Percentiles rank a stretch among this genome's conserved stretches.
phyloP scores from a whole-genome alignment of 805 yeast genomes.

The Yarrowia sp. region DNA sequence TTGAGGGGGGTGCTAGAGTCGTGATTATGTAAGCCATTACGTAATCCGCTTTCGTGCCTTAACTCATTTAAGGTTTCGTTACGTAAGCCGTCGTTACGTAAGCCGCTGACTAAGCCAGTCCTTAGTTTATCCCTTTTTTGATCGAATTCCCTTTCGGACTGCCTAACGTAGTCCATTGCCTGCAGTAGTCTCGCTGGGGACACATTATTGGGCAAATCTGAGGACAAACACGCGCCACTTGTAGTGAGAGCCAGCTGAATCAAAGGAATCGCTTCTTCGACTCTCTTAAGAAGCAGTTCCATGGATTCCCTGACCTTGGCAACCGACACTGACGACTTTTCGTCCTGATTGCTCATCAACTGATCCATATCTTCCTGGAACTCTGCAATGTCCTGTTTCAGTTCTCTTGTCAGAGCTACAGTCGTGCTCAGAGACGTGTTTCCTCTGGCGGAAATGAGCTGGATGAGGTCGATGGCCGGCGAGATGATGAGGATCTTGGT shows the following conservation, averaged over 20 bases:
- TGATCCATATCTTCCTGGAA: conserved; percentile 55
- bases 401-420: conserved; percentile 59
- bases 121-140: too few relatives aligned
- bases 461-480: conserved; percentile 71
- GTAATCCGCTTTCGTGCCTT: too few relatives aligned
- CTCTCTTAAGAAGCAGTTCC: conserved; percentile 56
- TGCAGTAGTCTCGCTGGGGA: conserved; percentile 73
- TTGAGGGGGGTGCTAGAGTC: too few relatives aligned
- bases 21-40: too few relatives aligned
- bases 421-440: conserved; percentile 57
- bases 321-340: conserved; percentile 48
- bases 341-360: conserved; percentile 41
- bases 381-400: conserved; percentile 63
- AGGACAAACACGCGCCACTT: conserved; percentile 66
- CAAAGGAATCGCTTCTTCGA: conserved; percentile 73
- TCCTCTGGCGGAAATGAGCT: conserved; percentile 54
- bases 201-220: conserved; percentile 58
- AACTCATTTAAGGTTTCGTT: too few relatives aligned
- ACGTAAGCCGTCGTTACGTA: too few relatives aligned
- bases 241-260: conserved; percentile 70
- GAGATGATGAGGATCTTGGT: conserved; percentile 67
- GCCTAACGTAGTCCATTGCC: conserved; percentile 58
- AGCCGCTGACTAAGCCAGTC: too few relatives aligned
- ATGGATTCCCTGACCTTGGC: conserved; percentile 60
- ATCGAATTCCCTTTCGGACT: conserved; percentile 2